Evolutionary conservation across 805 yeast species (phyloP).

Genomic region (Saturnispora sekii): DNA sequence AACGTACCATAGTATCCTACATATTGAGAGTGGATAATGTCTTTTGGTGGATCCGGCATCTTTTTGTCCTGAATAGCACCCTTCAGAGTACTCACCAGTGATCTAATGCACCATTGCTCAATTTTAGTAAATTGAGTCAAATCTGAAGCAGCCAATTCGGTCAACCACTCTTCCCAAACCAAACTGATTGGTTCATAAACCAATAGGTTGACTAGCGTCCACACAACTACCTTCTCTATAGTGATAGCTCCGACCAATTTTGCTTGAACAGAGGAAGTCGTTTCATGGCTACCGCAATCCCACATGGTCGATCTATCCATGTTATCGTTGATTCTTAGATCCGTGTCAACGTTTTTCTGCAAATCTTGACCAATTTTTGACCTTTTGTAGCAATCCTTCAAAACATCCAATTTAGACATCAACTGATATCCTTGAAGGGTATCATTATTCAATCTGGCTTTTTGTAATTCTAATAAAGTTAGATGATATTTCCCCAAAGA

Average conservation of each 20-base stretch:
- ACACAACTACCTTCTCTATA: conserved; percentile 27
- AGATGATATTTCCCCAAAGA: conserved; percentile 40
- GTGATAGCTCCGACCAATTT: conserved; percentile 15
- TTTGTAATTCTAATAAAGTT: conserved; percentile 27
- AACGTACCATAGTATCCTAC: conserved; percentile 18
- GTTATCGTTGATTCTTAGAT: conserved; percentile 38
- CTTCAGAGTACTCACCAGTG: conserved; percentile 11
- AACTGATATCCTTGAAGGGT: conserved; percentile 10
- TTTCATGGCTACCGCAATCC: conserved; percentile 36
- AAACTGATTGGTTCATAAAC: conserved; percentile 25
- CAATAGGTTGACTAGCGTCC: conserved; percentile 32
- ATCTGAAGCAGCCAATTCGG: conserved; percentile 6
- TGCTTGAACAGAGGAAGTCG: conserved; percentile 12
- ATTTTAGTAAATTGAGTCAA: conserved; percentile 23
- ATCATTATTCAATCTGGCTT: conserved; percentile 25
- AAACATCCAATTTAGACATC: not conserved
- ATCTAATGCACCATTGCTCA: conserved; percentile 29
- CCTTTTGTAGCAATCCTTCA: conserved; percentile 14
- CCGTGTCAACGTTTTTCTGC: conserved; percentile 17
- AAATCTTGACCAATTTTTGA: not conserved
- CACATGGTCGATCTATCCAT: conserved; percentile 49
- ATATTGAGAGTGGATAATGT: conserved; percentile 15
- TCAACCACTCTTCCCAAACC: conserved; percentile 18
- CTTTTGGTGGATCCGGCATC: conserved; percentile 7
- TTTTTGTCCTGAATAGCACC: conserved; percentile 1